These are phyloP conservation scores for Xylaria sp. DNA, from an alignment of 2,329 filamentous ascomycete species.

Conservation along the genomic window DNA sequence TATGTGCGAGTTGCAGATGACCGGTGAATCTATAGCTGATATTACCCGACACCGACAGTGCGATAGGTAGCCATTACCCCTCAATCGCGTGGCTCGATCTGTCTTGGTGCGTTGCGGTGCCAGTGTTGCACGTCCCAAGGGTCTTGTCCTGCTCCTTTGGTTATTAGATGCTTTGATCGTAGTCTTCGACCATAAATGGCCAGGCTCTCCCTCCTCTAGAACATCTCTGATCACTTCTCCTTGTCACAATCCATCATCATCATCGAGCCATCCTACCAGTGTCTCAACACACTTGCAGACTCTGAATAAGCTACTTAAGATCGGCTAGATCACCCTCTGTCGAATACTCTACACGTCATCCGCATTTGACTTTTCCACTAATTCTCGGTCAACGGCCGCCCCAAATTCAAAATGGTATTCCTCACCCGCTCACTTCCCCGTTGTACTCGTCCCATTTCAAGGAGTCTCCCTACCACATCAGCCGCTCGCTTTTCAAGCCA, in stretches of 20 bases:
- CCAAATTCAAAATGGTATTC: conserved; percentile 55
- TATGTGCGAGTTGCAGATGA: conserved; percentile 17
- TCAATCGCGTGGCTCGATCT: conserved; percentile 26
- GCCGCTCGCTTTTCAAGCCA: conserved; percentile 37
- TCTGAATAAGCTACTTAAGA: not conserved
- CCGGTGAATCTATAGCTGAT: conserved; percentile 20
- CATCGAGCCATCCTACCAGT: not conserved
- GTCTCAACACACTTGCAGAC: not conserved
- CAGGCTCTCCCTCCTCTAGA: conserved; percentile 22
- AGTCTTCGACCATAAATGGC: conserved; percentile 33
- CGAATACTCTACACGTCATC: conserved; percentile 10
- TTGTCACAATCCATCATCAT: conserved; percentile 19
- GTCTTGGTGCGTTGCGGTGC: conserved; percentile 14
- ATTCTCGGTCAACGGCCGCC: conserved; percentile 15
- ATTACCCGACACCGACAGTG: conserved; percentile 28
- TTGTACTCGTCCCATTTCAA: conserved; percentile 37
- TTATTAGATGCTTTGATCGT: conserved; percentile 19
- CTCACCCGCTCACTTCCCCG: conserved; percentile 62
- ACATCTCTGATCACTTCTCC: conserved; percentile 5
- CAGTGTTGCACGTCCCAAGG: conserved; percentile 21
- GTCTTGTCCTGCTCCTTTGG: conserved; percentile 18
- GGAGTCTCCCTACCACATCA: conserved; percentile 36
- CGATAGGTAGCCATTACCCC: conserved; percentile 26
- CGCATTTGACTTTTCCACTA: conserved; percentile 12
- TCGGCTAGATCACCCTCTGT: not conserved